phyloP scores from a whole-genome alignment of 2,329 filamentous ascomycete genomes.

The Talaromyces piceae region DNA sequence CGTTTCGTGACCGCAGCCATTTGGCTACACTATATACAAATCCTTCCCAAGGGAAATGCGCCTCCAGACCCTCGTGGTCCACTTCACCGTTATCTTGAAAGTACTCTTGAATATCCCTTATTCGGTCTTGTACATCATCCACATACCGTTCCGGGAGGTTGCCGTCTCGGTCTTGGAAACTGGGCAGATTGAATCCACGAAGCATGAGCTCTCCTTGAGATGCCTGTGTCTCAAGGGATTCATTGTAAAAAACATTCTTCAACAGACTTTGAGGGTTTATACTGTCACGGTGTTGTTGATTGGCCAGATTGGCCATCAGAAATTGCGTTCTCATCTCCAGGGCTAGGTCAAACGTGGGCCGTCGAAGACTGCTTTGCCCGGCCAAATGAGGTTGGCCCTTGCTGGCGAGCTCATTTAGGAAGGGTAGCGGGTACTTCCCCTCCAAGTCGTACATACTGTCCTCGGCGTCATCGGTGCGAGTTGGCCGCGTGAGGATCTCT shows the following conservation, averaged over 20 bases:
- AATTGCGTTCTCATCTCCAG: constrained; percentile 51
- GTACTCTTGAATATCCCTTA: constrained; percentile 29
- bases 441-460: constrained; percentile 26
- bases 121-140: constrained; percentile 28
- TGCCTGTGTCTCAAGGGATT: constrained; percentile 15
- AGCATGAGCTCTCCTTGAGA: constrained; percentile 13
- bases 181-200: constrained; percentile 22
- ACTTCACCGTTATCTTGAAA: constrained; percentile 32
- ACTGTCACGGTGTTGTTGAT: constrained; percentile 20
- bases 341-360: constrained; percentile 41
- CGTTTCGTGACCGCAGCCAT: constrained; percentile 41
- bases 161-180: constrained; percentile 32
- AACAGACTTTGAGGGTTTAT: constrained; percentile 37
- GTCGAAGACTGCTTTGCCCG: constrained; percentile 35
- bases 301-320: constrained; percentile 39
- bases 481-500: constrained; percentile 28
- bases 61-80: constrained; percentile 39
- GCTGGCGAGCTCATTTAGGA: constrained; percentile 24
- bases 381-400: constrained; percentile 6
- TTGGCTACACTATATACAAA: constrained; percentile 39
- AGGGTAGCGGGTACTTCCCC: constrained; percentile 24
- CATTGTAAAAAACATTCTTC: constrained; percentile 34
- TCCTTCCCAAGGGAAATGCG: constrained; percentile 43
- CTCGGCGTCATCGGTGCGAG: constrained; percentile 14
- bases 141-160: constrained; percentile 29